Conservation (phyloP, 257 asterid species). For the Cruciata laevipes region DNA sequence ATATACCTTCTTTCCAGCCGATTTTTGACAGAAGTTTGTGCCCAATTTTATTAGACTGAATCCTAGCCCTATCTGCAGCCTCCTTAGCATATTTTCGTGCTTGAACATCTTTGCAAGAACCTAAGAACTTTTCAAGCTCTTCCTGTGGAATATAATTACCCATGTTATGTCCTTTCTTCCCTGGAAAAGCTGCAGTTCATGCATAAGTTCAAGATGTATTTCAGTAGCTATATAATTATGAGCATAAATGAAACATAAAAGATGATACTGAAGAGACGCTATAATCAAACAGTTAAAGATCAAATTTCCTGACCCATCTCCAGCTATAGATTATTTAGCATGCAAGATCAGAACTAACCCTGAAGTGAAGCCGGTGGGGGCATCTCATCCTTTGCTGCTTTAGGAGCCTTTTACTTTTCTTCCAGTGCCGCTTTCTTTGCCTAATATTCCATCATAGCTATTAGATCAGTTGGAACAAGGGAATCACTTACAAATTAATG, state of each 20-base stretch:
- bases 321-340: too few relatives aligned
- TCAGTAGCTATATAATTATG: not conserved
- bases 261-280: too few relatives aligned
- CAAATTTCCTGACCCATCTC: too few relatives aligned
- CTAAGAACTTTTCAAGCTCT: constrained; percentile 81
- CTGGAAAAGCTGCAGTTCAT: constrained; percentile 32
- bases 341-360: constrained; percentile 28
- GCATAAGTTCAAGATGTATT: not conserved
- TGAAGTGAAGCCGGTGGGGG: constrained; percentile 87
- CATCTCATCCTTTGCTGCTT: constrained; percentile 85
- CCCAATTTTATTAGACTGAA: too few relatives aligned
- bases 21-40: too few relatives aligned
- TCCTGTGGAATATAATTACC: constrained; percentile 91
- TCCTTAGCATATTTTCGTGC: too few relatives aligned
- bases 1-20: too few relatives aligned
- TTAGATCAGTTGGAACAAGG: constrained; percentile 57
- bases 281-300: too few relatives aligned
- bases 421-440: constrained; percentile 89
- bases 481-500: constrained; percentile 39
- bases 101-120: too few relatives aligned
- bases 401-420: constrained; percentile 61
- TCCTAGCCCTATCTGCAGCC: too few relatives aligned
- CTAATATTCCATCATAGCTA: constrained; percentile 94
- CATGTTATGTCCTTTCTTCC: constrained; percentile 89
- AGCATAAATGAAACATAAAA: too few relatives aligned